A percentile compares a stretch with the other conserved stretches of the same genome.
These are phyloP conservation scores for Daldinia caldariorum DNA, from an alignment of 495 filamentous ascomycete genomes.

Conservation along the genomic window DNA sequence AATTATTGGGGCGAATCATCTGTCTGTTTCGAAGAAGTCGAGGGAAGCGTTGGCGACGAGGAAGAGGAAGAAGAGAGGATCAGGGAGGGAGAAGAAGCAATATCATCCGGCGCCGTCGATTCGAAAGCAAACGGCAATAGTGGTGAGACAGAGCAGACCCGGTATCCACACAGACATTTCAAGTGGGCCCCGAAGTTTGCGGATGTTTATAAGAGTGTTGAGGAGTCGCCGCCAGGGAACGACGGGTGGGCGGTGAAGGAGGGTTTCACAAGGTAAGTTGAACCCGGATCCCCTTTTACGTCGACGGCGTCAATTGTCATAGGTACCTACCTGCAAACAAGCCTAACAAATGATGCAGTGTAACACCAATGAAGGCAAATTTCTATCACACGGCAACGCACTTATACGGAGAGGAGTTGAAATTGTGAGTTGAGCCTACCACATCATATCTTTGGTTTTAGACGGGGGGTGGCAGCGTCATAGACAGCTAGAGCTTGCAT, in stretches of 20 bases:
- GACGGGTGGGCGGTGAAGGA: slow-evolving; percentile 95
- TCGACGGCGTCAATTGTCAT: slow-evolving; percentile 7
- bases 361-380: slow-evolving; percentile 91
- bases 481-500: slow-evolving; percentile 35
- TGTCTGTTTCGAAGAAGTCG: slow-evolving; percentile 82
- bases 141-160: slow-evolving; percentile 43
- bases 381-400: slow-evolving; percentile 81
- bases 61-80: slow-evolving; percentile 72
- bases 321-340: not conserved
- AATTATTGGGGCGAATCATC: slow-evolving; percentile 83
- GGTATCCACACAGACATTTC: slow-evolving; percentile 83
- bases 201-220: slow-evolving; percentile 86
- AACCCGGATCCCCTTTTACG: slow-evolving; percentile 8
- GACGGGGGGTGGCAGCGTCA: slow-evolving; percentile 37
- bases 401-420: slow-evolving; percentile 74
- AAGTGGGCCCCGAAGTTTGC: slow-evolving; percentile 90
- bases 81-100: slow-evolving; percentile 65
- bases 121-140: slow-evolving; percentile 42
- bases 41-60: slow-evolving; percentile 66
- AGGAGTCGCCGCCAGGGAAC: slow-evolving; percentile 81
- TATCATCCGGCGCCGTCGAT: slow-evolving; percentile 9
- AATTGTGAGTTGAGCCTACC: slow-evolving; percentile 78
- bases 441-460: slow-evolving; percentile 41
- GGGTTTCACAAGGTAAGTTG: slow-evolving; percentile 82
- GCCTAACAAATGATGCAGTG: slow-evolving; percentile 58